Percentiles rank a stretch among this genome's conserved stretches.
Conservation (phyloP, 2,329 filamentous ascomycete genomes). For the Simplicillium aogashimaense region DNA sequence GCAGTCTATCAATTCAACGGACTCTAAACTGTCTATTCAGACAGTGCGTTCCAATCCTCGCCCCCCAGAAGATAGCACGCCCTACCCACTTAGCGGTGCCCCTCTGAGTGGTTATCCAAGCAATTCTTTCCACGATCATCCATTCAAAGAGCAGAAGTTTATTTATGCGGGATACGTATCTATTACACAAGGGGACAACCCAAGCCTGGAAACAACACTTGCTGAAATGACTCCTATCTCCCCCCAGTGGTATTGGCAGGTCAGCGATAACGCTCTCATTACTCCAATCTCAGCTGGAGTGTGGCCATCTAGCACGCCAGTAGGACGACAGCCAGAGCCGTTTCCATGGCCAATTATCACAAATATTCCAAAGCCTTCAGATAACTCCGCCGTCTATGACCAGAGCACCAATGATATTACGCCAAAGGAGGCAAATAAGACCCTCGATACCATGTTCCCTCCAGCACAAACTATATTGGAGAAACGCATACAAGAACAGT, state of each 20-base stretch:
- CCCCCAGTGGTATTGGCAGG: conserved; percentile 11
- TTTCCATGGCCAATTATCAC: conserved; percentile 13
- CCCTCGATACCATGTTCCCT: no score
- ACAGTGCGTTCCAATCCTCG: conserved; percentile 16
- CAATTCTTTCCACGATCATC: conserved; percentile 6
- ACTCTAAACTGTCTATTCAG: conserved; percentile 12
- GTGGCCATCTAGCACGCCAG: conserved; percentile 8
- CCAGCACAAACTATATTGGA: no score
- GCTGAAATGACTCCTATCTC: conserved; percentile 11
- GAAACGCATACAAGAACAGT: no score
- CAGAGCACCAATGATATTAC: no score
- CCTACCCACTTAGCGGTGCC: conserved; percentile 14
- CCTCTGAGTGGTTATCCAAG: conserved; percentile 12
- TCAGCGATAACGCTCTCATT: no score
- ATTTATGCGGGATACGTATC: conserved; percentile 9
- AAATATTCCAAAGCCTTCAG: no score
- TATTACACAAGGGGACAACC: conserved; percentile 6
- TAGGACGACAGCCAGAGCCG: conserved; percentile 11
- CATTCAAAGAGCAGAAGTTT: no score
- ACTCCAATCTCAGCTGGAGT: conserved; percentile 8
- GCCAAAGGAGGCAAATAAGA: no score
- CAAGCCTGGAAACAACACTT: conserved; percentile 10
- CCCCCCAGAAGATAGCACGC: conserved; percentile 19
- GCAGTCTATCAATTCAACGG: conserved; percentile 10
- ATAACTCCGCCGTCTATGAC: no score